Conservation (phyloP, 441 rosid species). For the Jatropha podagrica region DNA sequence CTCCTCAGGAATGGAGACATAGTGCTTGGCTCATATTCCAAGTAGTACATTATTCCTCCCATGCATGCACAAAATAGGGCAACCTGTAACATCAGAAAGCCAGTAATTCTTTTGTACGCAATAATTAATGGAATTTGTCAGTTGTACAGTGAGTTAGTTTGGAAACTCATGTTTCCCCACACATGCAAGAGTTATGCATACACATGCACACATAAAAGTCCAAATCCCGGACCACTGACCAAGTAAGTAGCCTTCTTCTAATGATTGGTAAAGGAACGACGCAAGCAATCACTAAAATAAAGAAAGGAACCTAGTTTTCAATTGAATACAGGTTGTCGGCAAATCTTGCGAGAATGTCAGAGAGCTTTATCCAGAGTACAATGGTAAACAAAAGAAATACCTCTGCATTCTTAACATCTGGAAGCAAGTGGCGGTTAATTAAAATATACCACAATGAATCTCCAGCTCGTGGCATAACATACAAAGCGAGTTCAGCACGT, state of each 20-base stretch:
- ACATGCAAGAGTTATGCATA: neutral
- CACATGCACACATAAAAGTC: neutral
- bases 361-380: neutral
- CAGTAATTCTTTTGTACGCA: constrained; percentile 5
- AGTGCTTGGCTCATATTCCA: constrained; percentile 92
- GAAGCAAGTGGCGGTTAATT: constrained; percentile 86
- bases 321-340: neutral
- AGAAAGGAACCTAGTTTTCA: neutral
- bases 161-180: neutral
- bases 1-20: constrained; percentile 94
- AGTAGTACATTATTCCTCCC: constrained; percentile 98
- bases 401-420: constrained; percentile 87
- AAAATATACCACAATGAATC: constrained; percentile 96
- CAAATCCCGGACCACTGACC: neutral
- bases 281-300: neutral
- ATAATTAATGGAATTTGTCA: neutral
- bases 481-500: constrained; percentile 92
- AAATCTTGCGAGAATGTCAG: constrained; percentile 1
- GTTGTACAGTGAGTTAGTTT: neutral
- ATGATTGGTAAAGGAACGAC: neutral
- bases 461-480: constrained; percentile 97
- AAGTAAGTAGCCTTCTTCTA: neutral
- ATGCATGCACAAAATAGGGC: constrained; percentile 92
- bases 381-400: constrained; percentile 36
- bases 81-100: constrained; percentile 53